Evolutionary conservation across 2,329 filamentous ascomycete genomes (phyloP).

Genomic region (Chrysoporthe puriensis): DNA sequence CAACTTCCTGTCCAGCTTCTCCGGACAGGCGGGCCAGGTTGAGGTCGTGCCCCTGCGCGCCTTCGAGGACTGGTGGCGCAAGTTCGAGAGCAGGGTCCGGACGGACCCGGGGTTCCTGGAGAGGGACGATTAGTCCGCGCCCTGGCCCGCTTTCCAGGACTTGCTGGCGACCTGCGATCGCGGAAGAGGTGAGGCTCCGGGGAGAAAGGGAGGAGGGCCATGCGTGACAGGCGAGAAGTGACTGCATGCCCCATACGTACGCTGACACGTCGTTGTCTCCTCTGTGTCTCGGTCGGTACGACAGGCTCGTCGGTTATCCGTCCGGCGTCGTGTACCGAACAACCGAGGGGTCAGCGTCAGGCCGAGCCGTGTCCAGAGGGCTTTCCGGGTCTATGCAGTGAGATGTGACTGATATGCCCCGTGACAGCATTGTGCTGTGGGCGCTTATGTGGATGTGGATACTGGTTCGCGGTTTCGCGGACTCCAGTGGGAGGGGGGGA

Average conservation of each 20-base stretch:
- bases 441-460: conserved; percentile 3
- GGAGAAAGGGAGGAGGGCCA: too few species aligned
- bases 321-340: not conserved
- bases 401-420: conserved; percentile 8
- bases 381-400: not conserved
- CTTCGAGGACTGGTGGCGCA: conserved; percentile 97
- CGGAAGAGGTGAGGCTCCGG: too few species aligned
- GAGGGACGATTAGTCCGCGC: conserved; percentile 43
- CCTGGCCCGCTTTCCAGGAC: not conserved
- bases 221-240: too few species aligned
- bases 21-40: conserved; percentile 62
- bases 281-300: too few species aligned
- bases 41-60: conserved; percentile 93
- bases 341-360: not conserved
- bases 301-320: too few species aligned
- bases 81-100: conserved; percentile 87
- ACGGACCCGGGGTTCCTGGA: conserved; percentile 89
- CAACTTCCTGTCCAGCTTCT: conserved; percentile 92
- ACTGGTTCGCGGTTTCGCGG: not conserved
- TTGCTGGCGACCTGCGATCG: conserved; percentile 6
- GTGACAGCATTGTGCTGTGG: conserved; percentile 12
- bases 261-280: too few species aligned
- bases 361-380: conserved; percentile 15
- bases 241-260: too few species aligned
- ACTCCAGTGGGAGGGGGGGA: not conserved